phyloP scores from a whole-genome alignment of 2,329 filamentous ascomycete species.

The Zymoseptoria brevis region DNA sequence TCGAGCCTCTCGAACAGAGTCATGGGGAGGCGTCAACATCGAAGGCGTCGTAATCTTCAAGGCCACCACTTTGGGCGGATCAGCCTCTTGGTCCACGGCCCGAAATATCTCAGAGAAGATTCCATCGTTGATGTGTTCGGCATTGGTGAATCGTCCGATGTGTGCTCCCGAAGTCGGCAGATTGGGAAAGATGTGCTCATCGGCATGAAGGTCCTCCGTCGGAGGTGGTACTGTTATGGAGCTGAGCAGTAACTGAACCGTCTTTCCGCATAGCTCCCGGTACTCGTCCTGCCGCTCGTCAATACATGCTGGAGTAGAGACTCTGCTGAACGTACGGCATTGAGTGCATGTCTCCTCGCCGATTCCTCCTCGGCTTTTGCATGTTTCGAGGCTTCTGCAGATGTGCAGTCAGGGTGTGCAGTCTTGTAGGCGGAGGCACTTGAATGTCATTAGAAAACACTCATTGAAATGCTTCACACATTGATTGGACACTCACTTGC shows the following conservation, averaged over 20 bases:
- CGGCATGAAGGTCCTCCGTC: slow-evolving; percentile 12
- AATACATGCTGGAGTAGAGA: slow-evolving; percentile 16
- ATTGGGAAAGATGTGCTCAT: slow-evolving; percentile 28
- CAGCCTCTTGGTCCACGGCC: slow-evolving; percentile 38
- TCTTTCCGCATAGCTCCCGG: slow-evolving; percentile 34
- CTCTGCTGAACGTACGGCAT: slow-evolving; percentile 42
- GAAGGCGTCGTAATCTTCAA: slow-evolving; percentile 80
- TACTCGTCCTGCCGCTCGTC: slow-evolving; percentile 49
- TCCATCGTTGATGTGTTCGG: slow-evolving; percentile 54
- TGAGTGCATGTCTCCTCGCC: slow-evolving; percentile 51
- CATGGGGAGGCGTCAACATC: slow-evolving; percentile 68
- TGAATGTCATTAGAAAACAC: no score
- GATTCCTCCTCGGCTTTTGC: slow-evolving; percentile 61
- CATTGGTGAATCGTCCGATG: slow-evolving; percentile 51
- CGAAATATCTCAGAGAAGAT: slow-evolving; percentile 79
- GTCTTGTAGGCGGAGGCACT: slow-evolving; percentile 38
- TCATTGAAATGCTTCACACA: no score
- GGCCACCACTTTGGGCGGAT: slow-evolving; percentile 46
- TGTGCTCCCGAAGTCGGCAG: slow-evolving; percentile 29
- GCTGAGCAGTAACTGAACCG: slow-evolving; percentile 18
- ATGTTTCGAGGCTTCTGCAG: slow-evolving; percentile 44
- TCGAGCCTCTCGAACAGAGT: slow-evolving; percentile 69
- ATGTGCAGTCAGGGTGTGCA: slow-evolving; percentile 37
- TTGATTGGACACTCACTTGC: slow-evolving; percentile 31
- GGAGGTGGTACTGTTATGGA: slow-evolving; percentile 27